Conservation (phyloP, 352 stramenopile genomes). For the Pythium pyrilobum region DNA sequence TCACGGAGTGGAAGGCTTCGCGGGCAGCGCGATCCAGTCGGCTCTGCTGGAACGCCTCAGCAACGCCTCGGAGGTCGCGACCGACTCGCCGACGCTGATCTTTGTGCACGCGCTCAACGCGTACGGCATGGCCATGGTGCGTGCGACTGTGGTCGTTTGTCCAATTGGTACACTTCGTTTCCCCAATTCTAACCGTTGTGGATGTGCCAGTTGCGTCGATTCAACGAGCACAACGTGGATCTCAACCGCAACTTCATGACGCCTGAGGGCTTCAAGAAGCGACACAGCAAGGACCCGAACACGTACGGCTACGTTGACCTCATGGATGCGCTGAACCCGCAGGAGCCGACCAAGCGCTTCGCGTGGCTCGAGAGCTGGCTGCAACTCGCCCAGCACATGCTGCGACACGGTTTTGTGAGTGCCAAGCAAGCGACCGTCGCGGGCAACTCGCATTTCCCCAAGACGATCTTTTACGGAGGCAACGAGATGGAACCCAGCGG, state of each 20-base stretch:
- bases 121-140: slow-evolving; percentile 61
- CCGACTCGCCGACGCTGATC: slow-evolving; percentile 41
- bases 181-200: slow-evolving; percentile 50
- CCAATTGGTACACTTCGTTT: not conserved
- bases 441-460: slow-evolving; percentile 85
- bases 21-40: slow-evolving; percentile 55
- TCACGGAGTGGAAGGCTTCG: slow-evolving; percentile 45
- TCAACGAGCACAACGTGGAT: slow-evolving; percentile 93
- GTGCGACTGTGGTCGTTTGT: not conserved
- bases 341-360: slow-evolving; percentile 28
- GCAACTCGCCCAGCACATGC: slow-evolving; percentile 17
- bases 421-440: slow-evolving; percentile 82
- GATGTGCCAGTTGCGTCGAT: slow-evolving; percentile 79
- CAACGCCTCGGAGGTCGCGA: slow-evolving; percentile 1
- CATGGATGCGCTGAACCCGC: slow-evolving; percentile 62
- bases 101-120: slow-evolving; percentile 84
- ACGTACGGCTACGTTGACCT: slow-evolving; percentile 74
- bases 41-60: slow-evolving; percentile 17
- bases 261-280: slow-evolving; percentile 41
- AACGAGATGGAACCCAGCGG: slow-evolving; percentile 64
- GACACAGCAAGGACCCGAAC: slow-evolving; percentile 62
- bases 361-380: slow-evolving; percentile 27
- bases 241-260: slow-evolving; percentile 90
- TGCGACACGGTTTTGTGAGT: slow-evolving; percentile 30
- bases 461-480: slow-evolving; percentile 85